A percentile compares a stretch with the other conserved stretches of the same genome.
phyloP scores from a whole-genome alignment of 2,329 filamentous ascomycete genomes.

The Aureobasidium sp. region DNA sequence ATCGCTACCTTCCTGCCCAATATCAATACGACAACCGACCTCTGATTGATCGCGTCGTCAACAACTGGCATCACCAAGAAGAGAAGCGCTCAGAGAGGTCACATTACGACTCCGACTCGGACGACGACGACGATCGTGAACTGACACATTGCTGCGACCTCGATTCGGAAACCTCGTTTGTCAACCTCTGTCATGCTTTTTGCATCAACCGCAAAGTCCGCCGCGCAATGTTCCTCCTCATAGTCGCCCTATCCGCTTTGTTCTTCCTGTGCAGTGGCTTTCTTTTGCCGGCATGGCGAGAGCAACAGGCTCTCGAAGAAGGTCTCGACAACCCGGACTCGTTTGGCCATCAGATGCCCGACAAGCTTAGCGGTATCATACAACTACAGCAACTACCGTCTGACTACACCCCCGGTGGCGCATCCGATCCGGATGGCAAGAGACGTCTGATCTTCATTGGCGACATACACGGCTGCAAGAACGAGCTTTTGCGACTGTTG shows the following conservation, averaged over 20 bases:
- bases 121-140: slow-evolving; percentile 16
- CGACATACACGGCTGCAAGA: slow-evolving; percentile 84
- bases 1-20: background rate
- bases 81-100: slow-evolving; percentile 18
- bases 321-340: slow-evolving; percentile 28
- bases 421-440: slow-evolving; percentile 29
- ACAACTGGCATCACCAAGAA: slow-evolving; percentile 22
- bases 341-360: slow-evolving; percentile 22
- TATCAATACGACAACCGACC: slow-evolving; percentile 16
- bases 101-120: slow-evolving; percentile 5
- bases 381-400: slow-evolving; percentile 45
- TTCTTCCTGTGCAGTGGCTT: slow-evolving; percentile 32
- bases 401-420: slow-evolving; percentile 27
- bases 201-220: slow-evolving; percentile 22
- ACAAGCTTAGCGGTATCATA: slow-evolving; percentile 34
- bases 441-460: slow-evolving; percentile 73
- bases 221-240: slow-evolving; percentile 27
- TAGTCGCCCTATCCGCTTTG: slow-evolving; percentile 26
- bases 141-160: slow-evolving; percentile 27
- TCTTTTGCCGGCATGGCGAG: slow-evolving; percentile 31
- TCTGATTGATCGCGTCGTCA: slow-evolving; percentile 25
- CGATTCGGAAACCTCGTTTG: slow-evolving; percentile 29
- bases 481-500: slow-evolving; percentile 57
- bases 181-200: slow-evolving; percentile 19
- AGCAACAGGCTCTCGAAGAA: slow-evolving; percentile 29